Base-by-base conservation (phyloP, 2,329 filamentous ascomycete genomes). In the Meredithiella fracta region DNA sequence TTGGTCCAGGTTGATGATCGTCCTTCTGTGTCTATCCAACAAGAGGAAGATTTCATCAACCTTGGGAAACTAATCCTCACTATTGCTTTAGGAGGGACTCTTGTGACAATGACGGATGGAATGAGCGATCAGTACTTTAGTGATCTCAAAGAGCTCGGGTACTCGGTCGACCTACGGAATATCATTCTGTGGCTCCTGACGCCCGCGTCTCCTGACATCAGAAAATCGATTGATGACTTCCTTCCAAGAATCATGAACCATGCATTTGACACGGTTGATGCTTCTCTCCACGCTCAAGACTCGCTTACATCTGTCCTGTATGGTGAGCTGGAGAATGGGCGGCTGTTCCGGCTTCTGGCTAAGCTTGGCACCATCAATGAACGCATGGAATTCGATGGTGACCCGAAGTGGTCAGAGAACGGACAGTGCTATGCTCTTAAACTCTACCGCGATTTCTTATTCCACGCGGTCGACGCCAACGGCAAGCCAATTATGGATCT, bases 381-480 rank as follows among this genome's bases (percentile, higher is more conserved):
- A 67, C 81, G 92, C 9, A 86, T 85, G 1, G 91, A 97, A 64
- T 84, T 85, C 60, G 85, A 87, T 54, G 80, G 82, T 42, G 85
- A 90, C 59, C 72, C 76, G 0, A 74, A 79, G 51, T 98, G 92
- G 91, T 86, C 88, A 3, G 91, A 97, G 67, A 92, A 86, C 51
- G 91, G 91, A 25, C 88, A 95, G 63, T 80, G 90, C 26, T 97
- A 95, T 67, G 85, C 87, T 65, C 74, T 98, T 61, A 96, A 95
- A 69, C 77, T 98, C 7, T 97, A 97, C 73, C 80, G 92, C 52
- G 92, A 98, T 69, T 97, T 94, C 63, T 87, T 96, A 42, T 98
- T 97, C 70, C 92, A 98, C 67, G 90, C 94, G 64, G 89, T 96
- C 11, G 89, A 97, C 66, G 77, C 79, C 29, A 81, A 87, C 57